Evolutionary conservation across 768 basidiomycete genomes (phyloP), one percentile per base, ranked within the genome.

Genomic region (Clitopilus passeckerianus): DNA sequence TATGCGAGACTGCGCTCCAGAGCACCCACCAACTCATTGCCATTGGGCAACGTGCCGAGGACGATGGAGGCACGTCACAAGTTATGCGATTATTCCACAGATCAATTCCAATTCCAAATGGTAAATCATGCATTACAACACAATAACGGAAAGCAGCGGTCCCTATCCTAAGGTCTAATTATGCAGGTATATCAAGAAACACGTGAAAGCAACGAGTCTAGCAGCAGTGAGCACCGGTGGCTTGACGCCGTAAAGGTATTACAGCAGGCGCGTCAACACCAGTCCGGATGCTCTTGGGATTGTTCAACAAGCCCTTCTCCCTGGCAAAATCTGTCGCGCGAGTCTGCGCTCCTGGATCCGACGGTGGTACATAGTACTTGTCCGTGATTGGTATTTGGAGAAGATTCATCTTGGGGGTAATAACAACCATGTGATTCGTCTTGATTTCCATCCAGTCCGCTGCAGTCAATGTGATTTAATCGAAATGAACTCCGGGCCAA

Each of bases 371-470:
- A 72, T 92, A 93, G 74, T 86, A 96, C 70, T 93, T 87, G 78
- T 98, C 95, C 50, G 91, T 76, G 68, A 98, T 97, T 1, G 96
- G 96, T 63, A 96, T 92, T 70, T 96, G 93, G 18, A 98, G 77
- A 23, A 97, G 72, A 69, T 98, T 98, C 85, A 96, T 94, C 79
- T 93, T 94, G 37, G 92, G 91, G 0, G 96, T 98, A 65, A 98
- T 90, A 54, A 97, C 87, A 22, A 94, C 88, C 89, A 98, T 90
- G 63, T 92, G 87, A 71, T 99, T 98, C 12, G 93, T 96, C 70
- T 90, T 90, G 67, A 99, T 95, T 72, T 98, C 97, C 89, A 98
- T 95, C 97, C 97, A 99, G 71, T 99, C 97, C 55, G 93, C 93
- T 86, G 41, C 18, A 18, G 27, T 30, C 7, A 7, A 63, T 18